These are phyloP conservation scores for Blastocystis sp. DNA, from an alignment of 352 stramenopile genomes.

Conservation along the genomic window DNA sequence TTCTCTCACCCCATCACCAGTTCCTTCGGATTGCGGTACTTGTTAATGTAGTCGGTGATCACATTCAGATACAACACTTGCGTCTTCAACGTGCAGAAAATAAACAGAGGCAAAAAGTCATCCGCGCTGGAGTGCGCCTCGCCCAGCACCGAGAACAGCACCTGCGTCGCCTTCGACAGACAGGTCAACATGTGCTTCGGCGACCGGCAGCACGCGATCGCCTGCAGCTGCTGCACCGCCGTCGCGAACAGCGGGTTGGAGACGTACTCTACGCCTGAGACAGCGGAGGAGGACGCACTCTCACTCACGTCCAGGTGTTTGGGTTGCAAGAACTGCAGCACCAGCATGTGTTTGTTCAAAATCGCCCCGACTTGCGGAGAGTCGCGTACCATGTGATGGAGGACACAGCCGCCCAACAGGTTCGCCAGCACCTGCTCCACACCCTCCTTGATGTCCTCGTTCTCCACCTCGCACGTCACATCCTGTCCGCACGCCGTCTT, in stretches of 20 bases:
- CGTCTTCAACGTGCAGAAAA: conserved; percentile 32
- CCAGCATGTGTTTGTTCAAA: conserved; percentile 32
- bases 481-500: background rate
- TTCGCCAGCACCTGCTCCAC: conserved; percentile 47
- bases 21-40: conserved; percentile 44
- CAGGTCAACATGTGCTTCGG: conserved; percentile 15
- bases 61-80: conserved; percentile 2
- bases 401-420: background rate
- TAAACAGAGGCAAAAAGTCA: conserved; percentile 64
- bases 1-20: conserved; percentile 35
- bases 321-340: conserved; percentile 34
- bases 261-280: conserved; percentile 1
- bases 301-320: conserved; percentile 29
- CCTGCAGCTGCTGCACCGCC: conserved; percentile 17
- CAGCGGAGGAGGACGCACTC: background rate
- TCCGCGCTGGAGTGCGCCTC: conserved; percentile 6
- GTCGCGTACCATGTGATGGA: background rate
- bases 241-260: conserved; percentile 16
- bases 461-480: conserved; percentile 10
- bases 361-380: background rate
- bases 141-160: conserved; percentile 9
- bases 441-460: background rate
- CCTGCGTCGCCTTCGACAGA: conserved; percentile 29
- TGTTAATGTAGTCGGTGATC: conserved; percentile 31
- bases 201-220: conserved; percentile 25